These are phyloP conservation scores for Harringtonia lauricola DNA, from an alignment of 2,329 filamentous ascomycete genomes.

Conservation along the genomic window DNA sequence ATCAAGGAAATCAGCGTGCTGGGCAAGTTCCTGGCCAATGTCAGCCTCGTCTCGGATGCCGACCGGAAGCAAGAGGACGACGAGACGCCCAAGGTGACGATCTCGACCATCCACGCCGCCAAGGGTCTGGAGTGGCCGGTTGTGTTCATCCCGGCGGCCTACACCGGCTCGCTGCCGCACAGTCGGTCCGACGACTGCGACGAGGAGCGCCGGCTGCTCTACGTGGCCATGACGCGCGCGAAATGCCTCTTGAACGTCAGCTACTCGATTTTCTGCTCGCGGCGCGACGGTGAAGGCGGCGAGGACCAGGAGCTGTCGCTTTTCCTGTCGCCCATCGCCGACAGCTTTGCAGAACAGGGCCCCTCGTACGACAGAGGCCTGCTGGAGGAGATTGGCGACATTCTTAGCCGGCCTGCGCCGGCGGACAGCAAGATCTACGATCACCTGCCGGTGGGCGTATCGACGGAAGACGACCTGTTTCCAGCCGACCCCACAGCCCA, in stretches of 20 bases:
- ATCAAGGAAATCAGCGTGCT: constrained; percentile 52
- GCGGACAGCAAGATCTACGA: constrained; percentile 41
- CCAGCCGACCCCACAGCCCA: constrained; percentile 47
- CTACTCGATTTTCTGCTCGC: constrained; percentile 53
- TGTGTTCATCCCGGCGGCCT: constrained; percentile 84
- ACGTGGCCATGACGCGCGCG: constrained; percentile 94
- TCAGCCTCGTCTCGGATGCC: constrained; percentile 72
- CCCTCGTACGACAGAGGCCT: constrained; percentile 55
- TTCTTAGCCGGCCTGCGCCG: constrained; percentile 55
- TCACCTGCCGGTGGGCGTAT: constrained; percentile 39
- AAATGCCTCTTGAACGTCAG: constrained; percentile 80
- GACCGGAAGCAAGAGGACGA: constrained; percentile 50
- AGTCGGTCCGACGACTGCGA: constrained; percentile 73
- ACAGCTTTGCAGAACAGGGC: constrained; percentile 45
- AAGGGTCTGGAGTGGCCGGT: constrained; percentile 96
- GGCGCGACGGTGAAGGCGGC: constrained; percentile 23
- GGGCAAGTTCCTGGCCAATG: constrained; percentile 77
- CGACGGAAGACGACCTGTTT: constrained; percentile 56
- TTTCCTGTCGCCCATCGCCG: constrained; percentile 53
- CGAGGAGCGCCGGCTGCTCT: constrained; percentile 80
- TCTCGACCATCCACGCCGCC: constrained; percentile 92
- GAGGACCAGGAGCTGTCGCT: constrained; percentile 51
- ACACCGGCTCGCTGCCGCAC: constrained; percentile 85
- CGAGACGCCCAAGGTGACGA: constrained; percentile 58
- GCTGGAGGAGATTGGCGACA: constrained; percentile 57